Evolutionary conservation across 257 asterid species (phyloP), one percentile per base, ranked within the genome.

Genomic region (Penstemon davidsonii): DNA sequence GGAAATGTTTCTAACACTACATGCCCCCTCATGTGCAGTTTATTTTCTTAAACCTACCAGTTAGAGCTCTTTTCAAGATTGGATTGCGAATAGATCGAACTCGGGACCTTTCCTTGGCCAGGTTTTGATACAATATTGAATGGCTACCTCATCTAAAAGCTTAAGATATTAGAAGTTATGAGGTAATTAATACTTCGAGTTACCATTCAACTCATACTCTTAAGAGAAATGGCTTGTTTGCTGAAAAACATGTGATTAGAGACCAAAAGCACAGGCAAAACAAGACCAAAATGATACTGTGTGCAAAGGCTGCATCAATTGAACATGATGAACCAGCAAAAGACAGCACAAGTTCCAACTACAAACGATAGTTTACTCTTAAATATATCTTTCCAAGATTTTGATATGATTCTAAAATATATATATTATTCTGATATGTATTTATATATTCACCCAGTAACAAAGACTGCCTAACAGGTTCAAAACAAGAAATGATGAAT

Each of bases 331-430:
- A 55, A 47, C 57, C 44, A 69, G 55, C 37, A 51, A 49, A 56
- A 68, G 60, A 53, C 42, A 62, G 63, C 63, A 39, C 68, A 66
- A 37, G 68, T 61, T 63, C 62, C 73, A 50, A 37, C 36, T 36
- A 55, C 6, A 15, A 18, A 13, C 0, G n/a, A 3, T n/a, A 8
- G 38, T 13, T 66, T 63, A 15, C 37, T 7, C 45, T 70, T 55
- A 70, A 65, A 63, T 7, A n/a, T 46, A 15, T 12, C 44, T 64
- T 65, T 47, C 69, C 11, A 52, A 61, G 41, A 75, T 4, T 37
- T 43, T 47, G 6, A 25, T 25, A 25, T 25, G 2, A 25, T 25
- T 25, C 2, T 25, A 10, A 10, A 10, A 10, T 49, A 0, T 49
- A 49, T 4, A 10, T 12, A 10, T 49, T 11, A 10, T 49, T 49